phyloP scores from a whole-genome alignment of 2,329 filamentous ascomycete genomes.

The Trichoderma sp. region DNA sequence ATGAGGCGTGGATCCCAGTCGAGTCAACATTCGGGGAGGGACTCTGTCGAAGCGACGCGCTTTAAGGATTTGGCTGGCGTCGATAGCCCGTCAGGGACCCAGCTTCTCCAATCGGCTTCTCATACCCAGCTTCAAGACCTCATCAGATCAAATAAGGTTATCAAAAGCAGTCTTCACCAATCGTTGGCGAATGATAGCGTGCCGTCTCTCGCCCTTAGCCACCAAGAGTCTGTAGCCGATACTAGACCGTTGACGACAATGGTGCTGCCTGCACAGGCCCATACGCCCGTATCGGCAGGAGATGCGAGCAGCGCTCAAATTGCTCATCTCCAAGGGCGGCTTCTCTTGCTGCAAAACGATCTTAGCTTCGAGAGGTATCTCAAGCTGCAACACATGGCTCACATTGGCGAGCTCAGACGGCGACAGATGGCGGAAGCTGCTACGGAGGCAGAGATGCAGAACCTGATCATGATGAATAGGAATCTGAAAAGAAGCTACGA shows the following conservation, averaged over 20 bases:
- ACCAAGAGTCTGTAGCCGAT: conserved; percentile 53
- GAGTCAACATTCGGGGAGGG: conserved; percentile 54
- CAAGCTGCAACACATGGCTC: conserved; percentile 80
- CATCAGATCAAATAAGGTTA: conserved; percentile 61
- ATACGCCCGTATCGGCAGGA: conserved; percentile 38
- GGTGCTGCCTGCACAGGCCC: conserved; percentile 37
- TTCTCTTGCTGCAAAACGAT: conserved; percentile 78
- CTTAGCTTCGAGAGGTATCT: conserved; percentile 82
- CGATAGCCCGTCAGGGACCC: conserved; percentile 66
- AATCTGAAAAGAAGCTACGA: conserved; percentile 72
- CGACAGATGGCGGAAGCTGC: conserved; percentile 77
- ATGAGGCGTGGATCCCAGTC: conserved; percentile 53
- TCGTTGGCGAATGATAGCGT: conserved; percentile 62
- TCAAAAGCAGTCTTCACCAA: conserved; percentile 60
- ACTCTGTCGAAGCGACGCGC: conserved; percentile 48
- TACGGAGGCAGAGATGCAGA: conserved; percentile 80
- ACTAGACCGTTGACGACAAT: conserved; percentile 36
- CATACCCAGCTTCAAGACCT: conserved; percentile 64
- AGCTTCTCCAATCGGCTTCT: conserved; percentile 52
- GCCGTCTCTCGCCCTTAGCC: conserved; percentile 56
- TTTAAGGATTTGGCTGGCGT: conserved; percentile 41
- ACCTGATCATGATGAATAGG: conserved; percentile 76
- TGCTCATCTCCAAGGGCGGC: conserved; percentile 69
- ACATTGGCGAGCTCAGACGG: conserved; percentile 77
- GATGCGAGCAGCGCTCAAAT: conserved; percentile 45